These are phyloP conservation scores for Roridomyces roridus DNA, from an alignment of 768 basidiomycete genomes.

Conservation along the genomic window DNA sequence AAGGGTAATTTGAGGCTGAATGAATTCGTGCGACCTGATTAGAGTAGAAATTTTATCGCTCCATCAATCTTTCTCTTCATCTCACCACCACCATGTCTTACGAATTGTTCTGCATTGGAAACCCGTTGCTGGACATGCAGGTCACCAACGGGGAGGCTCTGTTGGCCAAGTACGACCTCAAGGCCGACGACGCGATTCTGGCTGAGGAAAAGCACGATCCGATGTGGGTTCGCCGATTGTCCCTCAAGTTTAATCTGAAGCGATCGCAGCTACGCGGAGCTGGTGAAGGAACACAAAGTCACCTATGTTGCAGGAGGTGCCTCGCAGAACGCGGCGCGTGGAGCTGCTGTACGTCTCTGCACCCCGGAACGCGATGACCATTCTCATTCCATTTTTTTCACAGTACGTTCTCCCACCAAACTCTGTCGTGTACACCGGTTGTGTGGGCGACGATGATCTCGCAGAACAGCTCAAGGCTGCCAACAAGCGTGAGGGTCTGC, in stretches of 20 bases:
- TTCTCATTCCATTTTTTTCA: background rate
- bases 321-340: conserved; percentile 95
- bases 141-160: conserved; percentile 85
- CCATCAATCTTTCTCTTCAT: too few relatives aligned
- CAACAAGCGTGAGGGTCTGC: conserved; percentile 91
- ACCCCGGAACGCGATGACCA: background rate
- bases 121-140: conserved; percentile 97
- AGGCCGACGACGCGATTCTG: conserved; percentile 95
- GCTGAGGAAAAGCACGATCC: conserved; percentile 86
- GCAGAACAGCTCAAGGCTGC: conserved; percentile 88
- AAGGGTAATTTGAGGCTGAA: conserved; percentile 47
- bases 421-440: conserved; percentile 93
- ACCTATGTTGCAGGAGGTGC: conserved; percentile 98
- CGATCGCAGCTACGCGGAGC: conserved; percentile 80
- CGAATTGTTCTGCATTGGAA: conserved; percentile 89
- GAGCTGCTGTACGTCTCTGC: conserved; percentile 78
- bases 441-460: conserved; percentile 92
- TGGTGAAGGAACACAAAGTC: conserved; percentile 75
- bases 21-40: conserved; percentile 26
- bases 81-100: conserved; percentile 44
- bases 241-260: background rate
- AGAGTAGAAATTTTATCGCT: conserved; percentile 5
- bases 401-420: conserved; percentile 90
- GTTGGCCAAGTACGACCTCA: conserved; percentile 88
- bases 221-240: conserved; percentile 65